phyloP scores from a whole-genome alignment of 495 filamentous ascomycete species.

The Cercophora samala region DNA sequence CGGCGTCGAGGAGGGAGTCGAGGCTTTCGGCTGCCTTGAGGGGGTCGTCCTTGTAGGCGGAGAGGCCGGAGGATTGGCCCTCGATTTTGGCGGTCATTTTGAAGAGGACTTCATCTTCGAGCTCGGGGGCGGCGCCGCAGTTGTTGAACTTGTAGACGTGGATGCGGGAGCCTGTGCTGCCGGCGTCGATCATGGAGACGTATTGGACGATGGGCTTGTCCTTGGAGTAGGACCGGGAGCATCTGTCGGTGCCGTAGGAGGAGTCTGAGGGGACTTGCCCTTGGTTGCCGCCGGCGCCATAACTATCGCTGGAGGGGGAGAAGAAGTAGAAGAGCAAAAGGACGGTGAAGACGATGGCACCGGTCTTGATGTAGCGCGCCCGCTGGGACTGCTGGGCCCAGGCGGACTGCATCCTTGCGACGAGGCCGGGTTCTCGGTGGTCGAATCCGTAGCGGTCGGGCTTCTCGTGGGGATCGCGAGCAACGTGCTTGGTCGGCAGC shows the following conservation, averaged over 20 bases:
- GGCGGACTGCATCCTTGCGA: conserved; percentile 50
- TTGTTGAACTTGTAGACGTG: conserved; percentile 99
- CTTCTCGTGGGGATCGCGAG: conserved; percentile 58
- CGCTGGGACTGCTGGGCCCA: conserved; percentile 69
- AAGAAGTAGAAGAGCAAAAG: conserved; percentile 74
- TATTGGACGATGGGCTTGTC: conserved; percentile 94
- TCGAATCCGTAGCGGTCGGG: conserved; percentile 49
- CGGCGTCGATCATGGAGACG: conserved; percentile 97
- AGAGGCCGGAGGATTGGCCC: conserved; percentile 74
- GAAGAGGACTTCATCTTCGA: conserved; percentile 81
- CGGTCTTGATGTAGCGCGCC: conserved; percentile 78
- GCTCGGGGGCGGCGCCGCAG: conserved; percentile 90
- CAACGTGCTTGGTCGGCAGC: conserved; percentile 54
- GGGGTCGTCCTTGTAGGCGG: conserved; percentile 78
- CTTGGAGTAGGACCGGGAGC: conserved; percentile 73
- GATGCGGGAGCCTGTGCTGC: conserved; percentile 94
- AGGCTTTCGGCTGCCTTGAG: conserved; percentile 85
- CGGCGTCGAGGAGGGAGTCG: conserved; percentile 81
- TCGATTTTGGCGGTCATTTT: conserved; percentile 76
- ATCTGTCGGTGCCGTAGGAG: conserved; percentile 63
- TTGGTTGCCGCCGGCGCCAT: conserved; percentile 36
- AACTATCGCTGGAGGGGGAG: conserved; percentile 53
- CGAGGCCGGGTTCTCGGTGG: conserved; percentile 42
- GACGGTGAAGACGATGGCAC: conserved; percentile 69
- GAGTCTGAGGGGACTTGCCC: conserved; percentile 58